Percentiles rank a stretch among this genome's conserved stretches.
These are phyloP conservation scores for Bonia amplexicaulis DNA, from an alignment of 176 grass and related monocot genomes.

Conservation along the genomic window DNA sequence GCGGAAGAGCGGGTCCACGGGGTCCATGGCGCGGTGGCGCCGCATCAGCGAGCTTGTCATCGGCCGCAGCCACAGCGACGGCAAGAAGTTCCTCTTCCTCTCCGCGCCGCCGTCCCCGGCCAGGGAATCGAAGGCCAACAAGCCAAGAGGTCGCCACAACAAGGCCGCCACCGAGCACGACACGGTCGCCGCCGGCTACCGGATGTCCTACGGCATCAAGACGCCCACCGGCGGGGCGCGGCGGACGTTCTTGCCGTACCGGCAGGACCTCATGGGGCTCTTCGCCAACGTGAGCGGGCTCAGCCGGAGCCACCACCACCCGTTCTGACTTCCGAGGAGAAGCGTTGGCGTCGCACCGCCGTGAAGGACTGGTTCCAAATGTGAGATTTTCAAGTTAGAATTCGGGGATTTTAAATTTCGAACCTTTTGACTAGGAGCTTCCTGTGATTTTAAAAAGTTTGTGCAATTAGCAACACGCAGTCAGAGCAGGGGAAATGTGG, in stretches of 20 bases:
- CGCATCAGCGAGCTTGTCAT: constrained; percentile 71
- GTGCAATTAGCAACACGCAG: neutral
- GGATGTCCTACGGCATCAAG: constrained; percentile 47
- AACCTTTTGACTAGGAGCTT: neutral
- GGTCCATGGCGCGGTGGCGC: constrained; percentile 71
- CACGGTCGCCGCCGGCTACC: constrained; percentile 33
- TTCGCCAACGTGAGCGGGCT: constrained; percentile 41
- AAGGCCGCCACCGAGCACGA: constrained; percentile 32
- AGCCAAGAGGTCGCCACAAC: neutral
- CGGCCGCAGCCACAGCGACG: constrained; percentile 76
- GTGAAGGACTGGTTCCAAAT: neutral
- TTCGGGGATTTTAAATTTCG: neutral
- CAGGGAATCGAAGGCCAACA: constrained; percentile 26
- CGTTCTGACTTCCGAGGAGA: neutral
- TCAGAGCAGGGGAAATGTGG: constrained; percentile 15
- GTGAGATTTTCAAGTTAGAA: neutral
- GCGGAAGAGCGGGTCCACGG: constrained; percentile 81
- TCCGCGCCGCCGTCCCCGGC: constrained; percentile 43
- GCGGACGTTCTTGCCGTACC: constrained; percentile 77
- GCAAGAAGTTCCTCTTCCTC: constrained; percentile 70
- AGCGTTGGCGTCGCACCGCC: neutral
- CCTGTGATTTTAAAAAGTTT: neutral
- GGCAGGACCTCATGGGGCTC: constrained; percentile 46
- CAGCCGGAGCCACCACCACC: constrained; percentile 19
- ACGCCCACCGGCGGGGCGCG: constrained; percentile 7